Conservation (phyloP, 495 filamentous ascomycete genomes). For the Hyphodiscus hymeniophilus region DNA sequence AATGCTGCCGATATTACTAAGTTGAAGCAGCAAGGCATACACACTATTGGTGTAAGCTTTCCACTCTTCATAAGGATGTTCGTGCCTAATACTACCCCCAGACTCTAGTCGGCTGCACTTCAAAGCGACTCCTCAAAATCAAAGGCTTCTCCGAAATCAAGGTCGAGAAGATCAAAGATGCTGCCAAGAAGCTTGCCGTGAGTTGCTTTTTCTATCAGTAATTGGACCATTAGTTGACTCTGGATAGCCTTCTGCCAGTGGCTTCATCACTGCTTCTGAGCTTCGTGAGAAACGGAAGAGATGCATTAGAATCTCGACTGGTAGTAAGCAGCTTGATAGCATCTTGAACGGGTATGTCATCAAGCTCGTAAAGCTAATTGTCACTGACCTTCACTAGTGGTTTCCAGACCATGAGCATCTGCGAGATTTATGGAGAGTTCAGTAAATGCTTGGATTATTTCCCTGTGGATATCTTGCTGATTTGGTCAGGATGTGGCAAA, state of each 20-base stretch:
- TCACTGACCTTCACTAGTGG: conserved; percentile 37
- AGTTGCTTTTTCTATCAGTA: background rate
- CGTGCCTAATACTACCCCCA: conserved; percentile 20
- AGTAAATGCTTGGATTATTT: no score
- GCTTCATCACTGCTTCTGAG: conserved; percentile 74
- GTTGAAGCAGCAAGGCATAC: conserved; percentile 60
- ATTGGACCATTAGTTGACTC: conserved; percentile 1
- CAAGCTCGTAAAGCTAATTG: conserved; percentile 4
- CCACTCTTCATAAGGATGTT: background rate
- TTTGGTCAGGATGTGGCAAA: conserved; percentile 53
- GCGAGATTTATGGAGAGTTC: conserved; percentile 69
- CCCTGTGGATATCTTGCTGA: no score
- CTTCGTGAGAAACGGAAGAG: conserved; percentile 59
- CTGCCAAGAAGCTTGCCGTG: conserved; percentile 53
- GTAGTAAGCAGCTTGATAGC: conserved; percentile 67
- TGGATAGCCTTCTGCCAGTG: conserved; percentile 49
- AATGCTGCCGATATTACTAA: conserved; percentile 68
- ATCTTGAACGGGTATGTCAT: conserved; percentile 56
- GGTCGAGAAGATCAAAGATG: conserved; percentile 77
- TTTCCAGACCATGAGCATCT: conserved; percentile 76
- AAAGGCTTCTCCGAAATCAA: conserved; percentile 77
- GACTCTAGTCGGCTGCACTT: conserved; percentile 60
- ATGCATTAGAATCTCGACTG: conserved; percentile 62
- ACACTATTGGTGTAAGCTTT: conserved; percentile 55
- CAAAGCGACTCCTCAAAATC: conserved; percentile 60